phyloP scores from a whole-genome alignment of 257 asterid species.

The Solanum pinnatisectum region DNA sequence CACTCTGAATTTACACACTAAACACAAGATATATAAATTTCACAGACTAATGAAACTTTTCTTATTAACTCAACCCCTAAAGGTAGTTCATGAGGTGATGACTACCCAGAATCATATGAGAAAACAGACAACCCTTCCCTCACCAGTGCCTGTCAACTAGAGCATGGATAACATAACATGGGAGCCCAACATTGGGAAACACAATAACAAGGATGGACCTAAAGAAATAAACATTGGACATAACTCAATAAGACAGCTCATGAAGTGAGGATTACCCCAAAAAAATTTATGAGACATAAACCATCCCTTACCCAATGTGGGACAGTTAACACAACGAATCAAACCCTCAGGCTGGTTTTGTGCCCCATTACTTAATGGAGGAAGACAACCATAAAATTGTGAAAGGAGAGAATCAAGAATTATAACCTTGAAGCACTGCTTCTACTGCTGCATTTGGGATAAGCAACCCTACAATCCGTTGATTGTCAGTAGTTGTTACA shows the following conservation, averaged over 20 bases:
- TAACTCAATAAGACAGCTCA: neutral
- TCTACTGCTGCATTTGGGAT: conserved; percentile 93
- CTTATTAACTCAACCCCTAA: neutral
- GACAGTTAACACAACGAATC: neutral
- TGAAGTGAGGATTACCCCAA: neutral
- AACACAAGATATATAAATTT: neutral
- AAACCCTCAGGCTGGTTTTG: neutral
- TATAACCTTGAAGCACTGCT: conserved; percentile 81
- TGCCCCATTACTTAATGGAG: neutral
- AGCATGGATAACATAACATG: neutral
- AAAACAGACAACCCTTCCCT: neutral
- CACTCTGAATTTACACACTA: neutral
- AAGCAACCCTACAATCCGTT: conserved; percentile 76
- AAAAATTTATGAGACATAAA: neutral
- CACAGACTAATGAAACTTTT: neutral
- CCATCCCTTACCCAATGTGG: neutral
- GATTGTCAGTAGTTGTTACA: conserved; percentile 76
- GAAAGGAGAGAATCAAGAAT: neutral
- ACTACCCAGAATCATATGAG: neutral
- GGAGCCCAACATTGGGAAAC: neutral
- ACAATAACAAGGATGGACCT: neutral
- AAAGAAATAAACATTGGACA: neutral
- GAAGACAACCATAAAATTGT: neutral
- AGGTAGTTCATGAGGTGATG: neutral
- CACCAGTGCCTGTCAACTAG: neutral